Base-by-base conservation (phyloP, 345 rosid species). In the Euphorbia peplus region DNA sequence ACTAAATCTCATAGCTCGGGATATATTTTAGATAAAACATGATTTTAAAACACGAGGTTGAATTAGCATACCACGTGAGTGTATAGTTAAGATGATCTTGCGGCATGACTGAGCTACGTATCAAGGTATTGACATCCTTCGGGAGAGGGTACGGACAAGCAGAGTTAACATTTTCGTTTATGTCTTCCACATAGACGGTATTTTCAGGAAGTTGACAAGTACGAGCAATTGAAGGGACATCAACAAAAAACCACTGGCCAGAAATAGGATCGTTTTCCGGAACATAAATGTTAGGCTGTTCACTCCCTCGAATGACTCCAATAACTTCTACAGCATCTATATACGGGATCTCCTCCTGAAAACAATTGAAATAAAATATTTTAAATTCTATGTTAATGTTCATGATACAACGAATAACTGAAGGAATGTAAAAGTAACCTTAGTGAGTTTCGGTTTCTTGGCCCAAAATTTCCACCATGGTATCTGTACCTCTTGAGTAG, bases 61-160 rank as follows among this genome's bases (percentile, higher is more conserved):
- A 60, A 59, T 7, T 51, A 66, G 57, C 76, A 57, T 90, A 95
- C 99, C 98, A 90, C 75, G 98, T 92, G 74, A 95, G 74, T 24
- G 84, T 78, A 76, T 95, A 95, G 70, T 95, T 90, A n/a, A 91
- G 88, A 83, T 95, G 99, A 78, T 91, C 96, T 55, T 87, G 96
- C 14, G 99, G 99, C 99, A 90, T 95, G 56, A 95, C 97, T 71
- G 97, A 91, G 82, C 92, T 95, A 64, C 78, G 87, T 64, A 91
- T 86, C 86, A 95, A 85, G 39, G 88, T 80, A 62, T 85, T 88
- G 51, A 85, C 78, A 76, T 90, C 99, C 75, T 95, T 95, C 0
- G 96, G 93, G 66, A 95, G 76, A 74, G 99, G 99, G 69, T 91
- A 95, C 3, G 92, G 99, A 68, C 83, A 78, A 65, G 98, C 85